Percentiles rank a stretch among this genome's conserved stretches.
Conservation (phyloP, 768 basidiomycete genomes). For the Dioszegia crocea region DNA sequence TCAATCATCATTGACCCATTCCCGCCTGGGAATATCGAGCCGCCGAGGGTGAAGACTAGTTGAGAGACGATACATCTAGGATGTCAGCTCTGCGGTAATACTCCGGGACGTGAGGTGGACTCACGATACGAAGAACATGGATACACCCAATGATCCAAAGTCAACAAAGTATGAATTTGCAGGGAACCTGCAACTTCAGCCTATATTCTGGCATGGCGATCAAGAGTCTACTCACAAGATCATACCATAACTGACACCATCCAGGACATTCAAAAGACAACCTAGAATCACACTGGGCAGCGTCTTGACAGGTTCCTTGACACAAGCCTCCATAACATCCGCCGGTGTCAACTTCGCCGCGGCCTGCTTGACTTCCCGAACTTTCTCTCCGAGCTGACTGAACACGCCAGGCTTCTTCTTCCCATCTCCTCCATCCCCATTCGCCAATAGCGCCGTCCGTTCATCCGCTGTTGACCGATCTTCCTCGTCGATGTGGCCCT, state of each 20-base stretch:
- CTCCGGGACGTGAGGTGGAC: conserved; percentile 32
- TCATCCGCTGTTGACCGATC: conserved; percentile 24
- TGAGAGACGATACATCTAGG: conserved; percentile 70
- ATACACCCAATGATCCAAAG: conserved; percentile 83
- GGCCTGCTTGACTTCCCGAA: conserved; percentile 15
- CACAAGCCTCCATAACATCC: conserved; percentile 31
- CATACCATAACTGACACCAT: conserved; percentile 96
- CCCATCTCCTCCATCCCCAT: background rate
- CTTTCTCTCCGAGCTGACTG: conserved; percentile 4
- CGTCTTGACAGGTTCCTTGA: conserved; percentile 43
- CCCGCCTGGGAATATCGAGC: conserved; percentile 68
- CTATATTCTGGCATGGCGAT: background rate
- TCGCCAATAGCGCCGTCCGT: conserved; percentile 26
- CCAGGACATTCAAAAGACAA: conserved; percentile 78
- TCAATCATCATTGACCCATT: conserved; percentile 78
- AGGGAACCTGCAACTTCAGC: conserved; percentile 72
- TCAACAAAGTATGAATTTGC: conserved; percentile 70
- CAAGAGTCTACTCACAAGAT: conserved; percentile 44
- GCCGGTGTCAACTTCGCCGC: conserved; percentile 29
- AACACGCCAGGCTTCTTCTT: conserved; percentile 10
- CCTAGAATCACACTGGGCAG: conserved; percentile 85
- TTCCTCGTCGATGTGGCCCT: conserved; percentile 16
- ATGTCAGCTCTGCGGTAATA: conserved; percentile 3
- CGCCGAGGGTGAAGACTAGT: conserved; percentile 76
- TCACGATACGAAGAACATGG: conserved; percentile 86